A percentile compares a stretch with the other conserved stretches of the same genome.
These are phyloP conservation scores for Termitomyces sp. DNA, from an alignment of 768 basidiomycete genomes.

Conservation along the genomic window DNA sequence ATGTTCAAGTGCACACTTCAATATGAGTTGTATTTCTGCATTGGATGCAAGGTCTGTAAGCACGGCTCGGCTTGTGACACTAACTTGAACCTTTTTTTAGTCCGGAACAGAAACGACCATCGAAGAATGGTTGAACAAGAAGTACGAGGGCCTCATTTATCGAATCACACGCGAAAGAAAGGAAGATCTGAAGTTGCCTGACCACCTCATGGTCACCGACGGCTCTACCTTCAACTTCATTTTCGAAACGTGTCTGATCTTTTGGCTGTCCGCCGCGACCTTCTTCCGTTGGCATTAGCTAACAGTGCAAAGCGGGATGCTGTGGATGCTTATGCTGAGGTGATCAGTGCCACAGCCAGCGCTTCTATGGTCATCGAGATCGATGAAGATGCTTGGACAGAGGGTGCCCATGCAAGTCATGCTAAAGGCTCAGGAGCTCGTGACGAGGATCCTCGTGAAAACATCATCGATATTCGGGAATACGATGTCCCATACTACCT, in stretches of 20 bases:
- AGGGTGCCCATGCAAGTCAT: conserved; percentile 34
- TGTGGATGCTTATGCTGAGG: conserved; percentile 96
- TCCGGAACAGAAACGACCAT: conserved; percentile 82
- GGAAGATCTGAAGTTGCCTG: conserved; percentile 93
- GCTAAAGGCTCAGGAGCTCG: conserved; percentile 31
- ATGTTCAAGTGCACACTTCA: conserved; percentile 94
- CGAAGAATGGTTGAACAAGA: conserved; percentile 95
- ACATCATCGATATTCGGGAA: conserved; percentile 92
- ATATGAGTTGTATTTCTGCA: conserved; percentile 94
- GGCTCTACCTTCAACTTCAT: conserved; percentile 82
- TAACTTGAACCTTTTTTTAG: conserved; percentile 35
- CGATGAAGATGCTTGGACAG: conserved; percentile 59
- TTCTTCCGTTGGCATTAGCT: conserved; percentile 84
- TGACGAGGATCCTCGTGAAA: conserved; percentile 85
- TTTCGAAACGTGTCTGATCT: conserved; percentile 96
- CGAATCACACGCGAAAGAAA: conserved; percentile 81
- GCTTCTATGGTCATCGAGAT: conserved; percentile 67
- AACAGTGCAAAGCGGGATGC: conserved; percentile 93
- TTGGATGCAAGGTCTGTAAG: conserved; percentile 81
- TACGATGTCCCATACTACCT: conserved; percentile 97
- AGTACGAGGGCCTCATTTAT: conserved; percentile 83
- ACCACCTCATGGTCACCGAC: conserved; percentile 93
- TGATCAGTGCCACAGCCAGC: conserved; percentile 76
- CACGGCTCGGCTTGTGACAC: conserved; percentile 6
- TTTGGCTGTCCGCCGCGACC: conserved; percentile 79